Evolutionary conservation across 306 rosid species (phyloP), one percentile per base, ranked within the genome.

Genomic region (Alnus glutinosa): DNA sequence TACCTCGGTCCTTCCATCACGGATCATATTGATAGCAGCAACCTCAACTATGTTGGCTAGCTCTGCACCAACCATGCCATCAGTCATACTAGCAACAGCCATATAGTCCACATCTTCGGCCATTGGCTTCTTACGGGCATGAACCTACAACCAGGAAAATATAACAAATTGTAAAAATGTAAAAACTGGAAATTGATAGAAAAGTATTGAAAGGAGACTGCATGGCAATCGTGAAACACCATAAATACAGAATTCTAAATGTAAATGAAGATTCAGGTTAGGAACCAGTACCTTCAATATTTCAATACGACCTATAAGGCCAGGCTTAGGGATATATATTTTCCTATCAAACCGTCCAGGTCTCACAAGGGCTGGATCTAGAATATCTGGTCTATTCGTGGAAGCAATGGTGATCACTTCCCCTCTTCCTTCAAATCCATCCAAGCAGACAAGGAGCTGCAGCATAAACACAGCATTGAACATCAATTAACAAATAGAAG

Each of bases 61-160:
- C 90, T 95, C 98, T 6, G 98, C 98, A 49, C 98, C 98, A 85
- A 92, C 98, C 98, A 95, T 95, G 82, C 98, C 98, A 77, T 95
- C 98, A 18, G 96, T 92, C 96, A 91, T 91, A 83, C 98, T 83
- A 75, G 94, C 97, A 79, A 95, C 91, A 84, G 95, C 93, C 88
- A 88, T 82, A 78, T 91, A 95, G 86, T 95, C 98, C 78, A 95
- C 93, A 73, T 95, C 98, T 81, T 88, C 96, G 57, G 96, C 97
- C 89, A 95, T 89, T 54, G 98, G 97, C 89, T 95, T 95, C 87
- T 90, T 95, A 71, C 97, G 94, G 13, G 98, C 98, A 85, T 95
- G 98, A 76, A 95, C 98, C 98, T 95, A 74, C 70, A 76, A 81
- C 46, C 83, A 76, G 39, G 67, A 34, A 62, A 85, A 30, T 36